A percentile compares a stretch with the other conserved stretches of the same genome.
Evolutionary conservation across 108 stramenopile genomes (phyloP).

Genomic region (Skeletonema potamos): DNA sequence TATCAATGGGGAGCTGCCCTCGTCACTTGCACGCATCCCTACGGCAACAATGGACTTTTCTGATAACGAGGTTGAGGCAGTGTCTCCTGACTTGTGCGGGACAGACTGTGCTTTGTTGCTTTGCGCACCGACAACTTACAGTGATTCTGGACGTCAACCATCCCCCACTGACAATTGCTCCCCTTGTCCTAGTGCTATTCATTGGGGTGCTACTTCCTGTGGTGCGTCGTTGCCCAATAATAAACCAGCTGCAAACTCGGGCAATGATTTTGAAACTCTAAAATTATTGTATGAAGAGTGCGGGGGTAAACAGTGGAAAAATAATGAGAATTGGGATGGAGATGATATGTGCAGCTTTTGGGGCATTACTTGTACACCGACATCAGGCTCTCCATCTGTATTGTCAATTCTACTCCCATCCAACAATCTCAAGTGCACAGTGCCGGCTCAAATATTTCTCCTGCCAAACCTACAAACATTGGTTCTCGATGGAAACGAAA

Average conservation of each 20-base stretch:
- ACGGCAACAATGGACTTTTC: background rate
- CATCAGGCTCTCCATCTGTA: constrained; percentile 32
- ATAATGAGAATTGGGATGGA: constrained; percentile 63
- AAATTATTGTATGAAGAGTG: constrained; percentile 50
- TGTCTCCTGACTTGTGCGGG: constrained; percentile 47
- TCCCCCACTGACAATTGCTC: constrained; percentile 33
- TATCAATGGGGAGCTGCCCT: background rate
- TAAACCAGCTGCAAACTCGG: background rate
- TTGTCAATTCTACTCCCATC: constrained; percentile 58
- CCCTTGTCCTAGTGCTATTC: constrained; percentile 43
- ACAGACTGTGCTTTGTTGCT: constrained; percentile 62
- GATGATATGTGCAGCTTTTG: constrained; percentile 66
- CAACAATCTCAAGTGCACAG: constrained; percentile 63
- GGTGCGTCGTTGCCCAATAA: constrained; percentile 6
- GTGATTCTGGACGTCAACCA: constrained; percentile 48
- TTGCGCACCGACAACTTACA: constrained; percentile 65
- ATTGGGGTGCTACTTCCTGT: constrained; percentile 59
- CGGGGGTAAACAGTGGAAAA: constrained; percentile 50
- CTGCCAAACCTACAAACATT: constrained; percentile 59
- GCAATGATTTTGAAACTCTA: constrained; percentile 27
- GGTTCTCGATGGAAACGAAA: constrained; percentile 67
- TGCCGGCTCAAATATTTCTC: constrained; percentile 63
- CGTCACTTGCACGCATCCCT: background rate
- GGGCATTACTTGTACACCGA: constrained; percentile 54
- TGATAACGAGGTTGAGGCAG: background rate